Evolutionary conservation across 495 filamentous ascomycete genomes (phyloP), one percentile per base, ranked within the genome.

Genomic region (Tetracladium marchalianum): DNA sequence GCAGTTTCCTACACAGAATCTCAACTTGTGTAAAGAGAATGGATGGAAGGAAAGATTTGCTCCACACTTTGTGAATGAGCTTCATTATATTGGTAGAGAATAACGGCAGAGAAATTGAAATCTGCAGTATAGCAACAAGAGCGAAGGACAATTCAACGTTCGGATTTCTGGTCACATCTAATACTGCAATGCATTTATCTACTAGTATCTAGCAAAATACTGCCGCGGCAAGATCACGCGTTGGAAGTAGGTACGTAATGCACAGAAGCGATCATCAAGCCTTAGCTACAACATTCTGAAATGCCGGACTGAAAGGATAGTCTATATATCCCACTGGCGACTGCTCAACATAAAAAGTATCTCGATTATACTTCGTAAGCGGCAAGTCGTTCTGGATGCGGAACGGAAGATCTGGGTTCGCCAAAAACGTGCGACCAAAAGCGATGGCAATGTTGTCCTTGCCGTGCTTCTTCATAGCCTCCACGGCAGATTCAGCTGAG

Each of bases 321-420:
- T 85, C 81, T 9, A 65, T 67, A 55, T 84, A 89, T 12, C 84
- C 84, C 47, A 66, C 66, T 7, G 67, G 57, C 5, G 66, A 52
- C 46, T 67, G 59, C 8, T 56, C 60, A 0, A 47, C 4, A 54
- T 87, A 87, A 55, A 87, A 85, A 0, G 67, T 71, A 0, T 63
- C 55, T 2, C 76, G 58, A 43, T 84, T 53, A 53, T 83, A 85
- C 22, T 55, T 53, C 19, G 53, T 65, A 34, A 87, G 58, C 27
- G 60, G 56, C 34, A 85, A 64, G 0, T 71, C 73, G 33, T 79
- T 56, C 59, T 70, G 55, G 12, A 88, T 47, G 39, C 78, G 63
- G 54, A 76, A 85, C 4, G 71, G 66, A 49, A 90, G 56, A 61
- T 89, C 85, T 4, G 85, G 85, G 43, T 74, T 89, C 43, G 80